Evolutionary conservation across 345 rosid genomes (phyloP), one percentile per base, ranked within the genome.

Genomic region (Citrus unshiu): DNA sequence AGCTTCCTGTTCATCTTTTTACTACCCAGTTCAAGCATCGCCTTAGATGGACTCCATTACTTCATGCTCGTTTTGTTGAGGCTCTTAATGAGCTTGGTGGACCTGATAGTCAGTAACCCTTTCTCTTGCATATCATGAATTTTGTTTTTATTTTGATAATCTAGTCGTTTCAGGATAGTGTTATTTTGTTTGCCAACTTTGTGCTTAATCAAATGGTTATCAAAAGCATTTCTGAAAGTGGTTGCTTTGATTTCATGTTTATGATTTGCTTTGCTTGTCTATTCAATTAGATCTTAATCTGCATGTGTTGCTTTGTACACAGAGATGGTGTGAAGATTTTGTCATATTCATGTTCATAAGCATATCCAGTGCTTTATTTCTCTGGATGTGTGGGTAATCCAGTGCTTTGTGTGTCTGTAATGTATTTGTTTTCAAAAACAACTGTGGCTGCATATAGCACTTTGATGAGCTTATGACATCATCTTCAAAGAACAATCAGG

Each of bases 21-120:
- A 39, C 78, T 16, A 3, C 57, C 10, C n/a, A 60, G 13, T 16
- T 24, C 7, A 71, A 34, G 70, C 80, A 80, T 37, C 82, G 82
- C 4, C 62, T 81, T 34, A 60, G 61, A 37, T 81, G 82, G 87
- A 81, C 58, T 22, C 14, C 13, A 0, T 34, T 61, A 35, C 82
- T 81, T 2, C 87, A 84, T 62, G 30, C 10, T 30, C 35, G n/a
- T 46, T 78, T 84, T 34, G 60, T 78, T 57, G 29, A 60, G 35
- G 80, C 80, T 58, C 72, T 81, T 37, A 30, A 27, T 25, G 35
- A 75, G 16, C 80, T 84, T 71, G 86, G 86, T 18, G 86, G 86
- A 75, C 27, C 78, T n/a, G 13, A 32, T n/a, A 72, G 86, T 84
- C 9, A 78, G 86, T 81, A 66, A 59, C 37, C 57, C 40, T 35